These are phyloP conservation scores for Pseudisothecium myosuroides DNA, from an alignment of 225 moss, liverwort and hornwort species.

Conservation along the genomic window DNA sequence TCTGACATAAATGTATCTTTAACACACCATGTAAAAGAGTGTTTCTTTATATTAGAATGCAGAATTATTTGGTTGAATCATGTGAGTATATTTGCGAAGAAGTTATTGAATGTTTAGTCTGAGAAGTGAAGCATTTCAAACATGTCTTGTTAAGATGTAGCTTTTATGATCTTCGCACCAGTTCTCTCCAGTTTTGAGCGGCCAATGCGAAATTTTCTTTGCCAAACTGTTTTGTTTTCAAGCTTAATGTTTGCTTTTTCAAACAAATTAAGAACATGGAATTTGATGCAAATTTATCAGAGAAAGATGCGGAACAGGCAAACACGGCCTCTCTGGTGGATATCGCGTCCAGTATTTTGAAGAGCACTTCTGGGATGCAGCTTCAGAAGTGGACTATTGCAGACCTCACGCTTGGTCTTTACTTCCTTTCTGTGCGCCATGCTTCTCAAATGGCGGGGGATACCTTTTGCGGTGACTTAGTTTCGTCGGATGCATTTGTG, in stretches of 20 bases:
- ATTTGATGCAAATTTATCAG: conserved; percentile 11
- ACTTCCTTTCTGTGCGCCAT: conserved; percentile 84
- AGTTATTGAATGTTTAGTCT: background rate
- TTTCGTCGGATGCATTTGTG: conserved; percentile 52
- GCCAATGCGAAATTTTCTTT: background rate
- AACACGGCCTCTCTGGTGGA: conserved; percentile 64
- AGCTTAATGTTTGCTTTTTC: background rate
- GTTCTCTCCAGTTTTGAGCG: background rate
- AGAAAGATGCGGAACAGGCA: conserved; percentile 35
- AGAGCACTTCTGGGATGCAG: conserved; percentile 84
- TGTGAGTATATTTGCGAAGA: background rate
- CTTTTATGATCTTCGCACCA: background rate
- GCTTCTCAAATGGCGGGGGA: conserved; percentile 65
- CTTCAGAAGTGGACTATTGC: conserved; percentile 84
- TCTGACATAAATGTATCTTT: background rate
- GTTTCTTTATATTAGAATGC: background rate
- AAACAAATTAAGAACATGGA: background rate
- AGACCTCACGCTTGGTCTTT: conserved; percentile 91
- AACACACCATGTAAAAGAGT: too few relatives aligned
- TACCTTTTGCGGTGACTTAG: conserved; percentile 53
- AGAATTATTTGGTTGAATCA: background rate
- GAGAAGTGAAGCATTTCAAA: background rate
- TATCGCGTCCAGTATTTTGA: conserved; percentile 65
- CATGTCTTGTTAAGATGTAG: background rate
- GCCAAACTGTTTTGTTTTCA: background rate